Evolutionary conservation across 2,329 filamentous ascomycete genomes (phyloP), one percentile per base, ranked within the genome.

Genomic region (Stachybotrys chartarum): DNA sequence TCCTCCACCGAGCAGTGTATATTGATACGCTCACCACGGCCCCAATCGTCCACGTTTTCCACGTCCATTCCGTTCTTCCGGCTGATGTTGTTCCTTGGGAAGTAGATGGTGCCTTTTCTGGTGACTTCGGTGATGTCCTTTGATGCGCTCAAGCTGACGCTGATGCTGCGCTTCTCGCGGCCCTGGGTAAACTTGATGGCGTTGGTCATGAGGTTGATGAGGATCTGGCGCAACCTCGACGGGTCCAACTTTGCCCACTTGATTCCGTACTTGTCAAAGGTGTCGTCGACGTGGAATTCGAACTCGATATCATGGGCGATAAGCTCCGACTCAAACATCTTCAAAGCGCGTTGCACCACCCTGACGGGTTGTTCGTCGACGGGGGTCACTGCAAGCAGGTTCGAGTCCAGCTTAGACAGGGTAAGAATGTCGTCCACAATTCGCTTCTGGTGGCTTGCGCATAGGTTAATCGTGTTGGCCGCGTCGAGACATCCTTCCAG

Each of bases 291-390:
- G 1, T 78, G 76, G 60, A 91, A 88, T 45, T 84, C 79, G 69
- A 91, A 82, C 53, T 83, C 78, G 57, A 93, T 92, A 48, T 85
- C 83, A 56, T 89, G 86, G 7, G 85, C 85, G 50, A 83, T 78
- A 14, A 93, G 72, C 66, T 93, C 88, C 8, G 86, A 79, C 69
- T 91, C 87, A 62, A 91, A 91, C 84, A 93, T 90, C 67, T 89
- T 90, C 48, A 90, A 71, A 1, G 86, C 86, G 39, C 83, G 77
- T 59, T 87, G 81, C 2, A 90, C 84, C 7, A 90, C 82, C 30
- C 82, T 78, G 42, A 88, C 70, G 0, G 87, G 87, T 63, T 89
- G 85, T 1, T 85, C 82, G 56, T 87, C 81, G 5, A 89, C 80
- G 0, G 87, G 87, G 1, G 86, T 87, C 1, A 90, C 86, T 44